Evolutionary conservation across 306 rosid species (phyloP).

Genomic region (Delonix regia): DNA sequence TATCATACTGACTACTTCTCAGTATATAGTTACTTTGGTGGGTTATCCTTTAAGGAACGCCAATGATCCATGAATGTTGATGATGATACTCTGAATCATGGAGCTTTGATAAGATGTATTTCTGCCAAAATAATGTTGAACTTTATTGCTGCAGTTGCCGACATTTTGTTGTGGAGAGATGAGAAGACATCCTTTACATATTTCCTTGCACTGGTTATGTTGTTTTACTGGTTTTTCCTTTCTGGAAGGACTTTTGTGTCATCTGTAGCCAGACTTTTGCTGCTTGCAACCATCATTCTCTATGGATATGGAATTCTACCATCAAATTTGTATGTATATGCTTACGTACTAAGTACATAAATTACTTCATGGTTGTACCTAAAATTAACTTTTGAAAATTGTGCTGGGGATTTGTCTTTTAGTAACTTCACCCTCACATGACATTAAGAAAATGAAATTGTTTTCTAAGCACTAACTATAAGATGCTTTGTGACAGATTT

Average conservation of each 20-base stretch:
- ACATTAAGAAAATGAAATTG: not conserved
- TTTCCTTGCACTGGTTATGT: conserved; percentile 57
- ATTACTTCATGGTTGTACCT: not conserved
- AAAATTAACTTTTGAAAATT: conserved; percentile 21
- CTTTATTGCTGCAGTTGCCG: conserved; percentile 75
- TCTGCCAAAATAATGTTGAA: conserved; percentile 39
- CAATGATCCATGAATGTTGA: conserved; percentile 3
- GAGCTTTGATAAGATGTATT: conserved; percentile 20
- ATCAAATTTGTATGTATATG: conserved; percentile 57
- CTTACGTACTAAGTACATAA: conserved; percentile 28
- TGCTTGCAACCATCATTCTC: conserved; percentile 48
- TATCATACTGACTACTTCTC: not conserved
- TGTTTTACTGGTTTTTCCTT: conserved; percentile 84
- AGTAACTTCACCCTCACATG: conserved; percentile 25
- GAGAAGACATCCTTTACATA: conserved; percentile 74
- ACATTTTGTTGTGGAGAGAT: conserved; percentile 85
- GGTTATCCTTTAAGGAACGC: not conserved
- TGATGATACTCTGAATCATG: conserved; percentile 19
- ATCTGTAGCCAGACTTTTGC: conserved; percentile 65
- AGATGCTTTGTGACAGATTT: conserved; percentile 51
- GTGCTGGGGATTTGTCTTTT: conserved; percentile 20
- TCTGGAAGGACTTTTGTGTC: conserved; percentile 67
- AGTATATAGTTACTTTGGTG: conserved; percentile 22
- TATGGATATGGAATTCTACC: conserved; percentile 67
- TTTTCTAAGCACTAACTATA: conserved; percentile 38